phyloP scores from a whole-genome alignment of 1,284 basidiomycete genomes.

The Fomitopsis betulina region DNA sequence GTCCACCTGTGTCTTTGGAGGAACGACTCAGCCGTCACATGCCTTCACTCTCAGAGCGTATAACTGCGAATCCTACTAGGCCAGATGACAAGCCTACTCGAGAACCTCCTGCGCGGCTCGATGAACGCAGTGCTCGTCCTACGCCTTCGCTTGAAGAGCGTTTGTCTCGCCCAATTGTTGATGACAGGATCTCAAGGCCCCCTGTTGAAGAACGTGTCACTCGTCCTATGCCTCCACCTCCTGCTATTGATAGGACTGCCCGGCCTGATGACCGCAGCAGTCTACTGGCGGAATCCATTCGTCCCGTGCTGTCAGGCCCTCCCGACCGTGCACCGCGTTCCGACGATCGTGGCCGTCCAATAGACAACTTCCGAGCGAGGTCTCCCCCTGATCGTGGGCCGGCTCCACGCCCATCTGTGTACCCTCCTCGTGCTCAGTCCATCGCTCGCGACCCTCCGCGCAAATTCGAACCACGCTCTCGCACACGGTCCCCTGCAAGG shows the following conservation, averaged over 20 bases:
- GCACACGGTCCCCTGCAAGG: conserved; percentile 19
- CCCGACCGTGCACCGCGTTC: conserved; percentile 9
- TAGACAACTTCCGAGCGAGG: conserved; percentile 15
- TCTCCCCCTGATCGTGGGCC: conserved; percentile 13
- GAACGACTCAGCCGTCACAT: conserved; percentile 23
- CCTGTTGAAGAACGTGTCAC: conserved; percentile 9
- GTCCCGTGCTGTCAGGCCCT: conserved; percentile 9
- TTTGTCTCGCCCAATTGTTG: conserved; percentile 15
- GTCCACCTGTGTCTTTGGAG: conserved; percentile 21
- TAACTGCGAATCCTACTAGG: conserved; percentile 14
- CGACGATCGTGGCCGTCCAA: conserved; percentile 22
- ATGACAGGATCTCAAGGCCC: conserved; percentile 16
- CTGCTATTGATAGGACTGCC: conserved; percentile 12
- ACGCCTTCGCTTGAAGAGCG: conserved; percentile 21
- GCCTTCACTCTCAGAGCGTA: conserved; percentile 25
- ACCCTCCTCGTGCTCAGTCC: conserved; percentile 19
- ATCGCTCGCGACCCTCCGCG: conserved; percentile 24
- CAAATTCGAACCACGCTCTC: conserved; percentile 20
- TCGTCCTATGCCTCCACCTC: conserved; percentile 11
- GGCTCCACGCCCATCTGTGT: conserved; percentile 13
- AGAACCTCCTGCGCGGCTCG: conserved; percentile 9
- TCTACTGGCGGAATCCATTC: conserved; percentile 16
- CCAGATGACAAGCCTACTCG: conserved; percentile 12
- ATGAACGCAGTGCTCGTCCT: conserved; percentile 18
- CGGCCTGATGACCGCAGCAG: conserved; percentile 18